Base-by-base conservation (phyloP, 106 monocot species). In the Allium fistulosum region DNA sequence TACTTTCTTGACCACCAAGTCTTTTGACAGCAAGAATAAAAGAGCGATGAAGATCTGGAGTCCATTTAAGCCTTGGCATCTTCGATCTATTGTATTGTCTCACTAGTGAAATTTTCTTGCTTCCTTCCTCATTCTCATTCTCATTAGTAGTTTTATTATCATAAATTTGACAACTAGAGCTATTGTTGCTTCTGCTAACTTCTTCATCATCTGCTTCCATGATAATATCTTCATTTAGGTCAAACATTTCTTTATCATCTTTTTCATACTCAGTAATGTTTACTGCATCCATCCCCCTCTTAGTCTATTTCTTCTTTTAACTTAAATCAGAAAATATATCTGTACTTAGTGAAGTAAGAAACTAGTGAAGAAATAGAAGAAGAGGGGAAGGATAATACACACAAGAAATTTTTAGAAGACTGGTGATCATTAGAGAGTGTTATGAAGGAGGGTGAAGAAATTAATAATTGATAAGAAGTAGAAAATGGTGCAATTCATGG, bases 1-100 rank as follows among this genome's bases (percentile, higher is more conserved):
- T 50, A 92, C 92, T 87, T 27, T 88, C 88, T 77, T 88, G 92
- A 12, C 92, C 92, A 53, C 92, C 92, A 0, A 92, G 82, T 61
- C 80, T 76, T 51, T 83, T 83, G 11, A 92, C 81, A 7, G 92
- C 92, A 51, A 72, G 78, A 13, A 88, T 74, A 49, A 92, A 92
- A 22, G 82, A 74, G 17, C 78, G 58, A 71, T 92, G 92, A 18
- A 92, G 87, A 66, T 92, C 88, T 5, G 85, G 78, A 0, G 87
- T 92, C 92, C 92, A 92, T 17, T 82, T 57, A 10, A 92, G 74
- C 75, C 92, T 80, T 14, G 92, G 88, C 76, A 78, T 72, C 67
- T 88, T 85, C 65, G 61, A 88, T 14, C 84, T 76, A 63, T 74
- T 71, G 59, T 88, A 88, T 59, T 81, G 84, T 77, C 88, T 84